Evolutionary conservation across 106 monocot species (phyloP).

Genomic region (Dendrobium nobile): DNA sequence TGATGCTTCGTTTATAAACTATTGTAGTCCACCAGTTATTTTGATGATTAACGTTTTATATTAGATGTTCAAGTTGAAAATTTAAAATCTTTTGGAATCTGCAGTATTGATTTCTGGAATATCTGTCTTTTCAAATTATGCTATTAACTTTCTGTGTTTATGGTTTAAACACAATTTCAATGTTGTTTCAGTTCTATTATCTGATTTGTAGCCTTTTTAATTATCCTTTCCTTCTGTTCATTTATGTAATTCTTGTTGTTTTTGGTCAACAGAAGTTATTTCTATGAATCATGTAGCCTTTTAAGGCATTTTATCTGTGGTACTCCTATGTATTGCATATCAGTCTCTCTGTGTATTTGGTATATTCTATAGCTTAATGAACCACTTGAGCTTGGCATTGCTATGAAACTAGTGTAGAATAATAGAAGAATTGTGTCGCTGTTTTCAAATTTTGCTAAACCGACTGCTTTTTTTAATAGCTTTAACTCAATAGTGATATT

Average conservation of each 20-base stretch:
- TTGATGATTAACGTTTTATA: neutral
- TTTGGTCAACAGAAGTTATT: no score
- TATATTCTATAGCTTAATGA: no score
- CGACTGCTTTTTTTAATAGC: no score
- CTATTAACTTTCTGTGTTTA: neutral
- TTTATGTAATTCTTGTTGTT: neutral
- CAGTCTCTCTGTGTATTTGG: no score
- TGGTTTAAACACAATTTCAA: neutral
- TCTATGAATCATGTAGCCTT: no score
- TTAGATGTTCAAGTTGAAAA: neutral
- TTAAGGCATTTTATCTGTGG: no score
- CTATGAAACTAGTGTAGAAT: no score
- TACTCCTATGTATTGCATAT: no score
- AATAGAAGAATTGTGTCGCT: no score
- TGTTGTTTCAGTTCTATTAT: neutral
- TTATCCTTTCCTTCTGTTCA: neutral
- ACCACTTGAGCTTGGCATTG: no score
- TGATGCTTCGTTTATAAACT: constrained; percentile 11
- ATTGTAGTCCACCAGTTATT: neutral
- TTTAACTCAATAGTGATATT: no score
- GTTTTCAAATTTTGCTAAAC: no score
- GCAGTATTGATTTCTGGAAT: neutral
- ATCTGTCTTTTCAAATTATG: neutral
- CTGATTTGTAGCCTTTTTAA: neutral
- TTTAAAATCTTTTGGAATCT: constrained; percentile 2